Evolutionary conservation across 495 filamentous ascomycete genomes (phyloP).

Genomic region (Hypoxylon trugodes): DNA sequence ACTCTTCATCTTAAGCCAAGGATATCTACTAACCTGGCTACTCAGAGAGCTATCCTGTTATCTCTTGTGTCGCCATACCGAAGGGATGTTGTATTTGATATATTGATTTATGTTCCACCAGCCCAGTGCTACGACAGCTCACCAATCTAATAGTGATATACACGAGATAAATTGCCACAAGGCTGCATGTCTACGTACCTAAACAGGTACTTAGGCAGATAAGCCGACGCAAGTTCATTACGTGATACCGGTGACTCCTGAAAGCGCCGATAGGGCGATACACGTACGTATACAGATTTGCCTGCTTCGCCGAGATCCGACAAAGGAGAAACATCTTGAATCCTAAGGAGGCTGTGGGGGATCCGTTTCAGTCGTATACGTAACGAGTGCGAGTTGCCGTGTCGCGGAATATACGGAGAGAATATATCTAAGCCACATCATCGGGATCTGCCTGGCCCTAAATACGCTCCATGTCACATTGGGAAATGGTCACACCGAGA

Average conservation of each 20-base stretch:
- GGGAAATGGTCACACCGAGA: too few species aligned
- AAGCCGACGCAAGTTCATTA: conserved; percentile 3
- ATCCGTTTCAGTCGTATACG: not conserved
- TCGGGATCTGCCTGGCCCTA: conserved; percentile 12
- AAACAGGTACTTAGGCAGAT: not conserved
- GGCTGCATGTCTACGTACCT: too few species aligned
- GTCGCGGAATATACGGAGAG: conserved; percentile 1
- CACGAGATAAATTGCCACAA: conserved; percentile 3
- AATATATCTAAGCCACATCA: conserved; percentile 9
- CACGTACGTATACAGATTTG: conserved; percentile 1
- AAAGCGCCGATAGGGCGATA: not conserved
- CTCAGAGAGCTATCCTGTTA: too few species aligned
- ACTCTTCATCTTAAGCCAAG: not conserved
- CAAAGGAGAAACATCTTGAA: not conserved
- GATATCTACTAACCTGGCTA: not conserved
- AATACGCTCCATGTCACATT: too few species aligned
- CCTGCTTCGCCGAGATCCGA: conserved; percentile 8
- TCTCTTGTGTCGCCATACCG: not conserved
- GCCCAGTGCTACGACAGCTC: not conserved
- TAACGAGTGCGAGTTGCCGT: not conserved
- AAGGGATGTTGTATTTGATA: not conserved
- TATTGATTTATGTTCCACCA: not conserved
- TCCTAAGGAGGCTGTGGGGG: not conserved
- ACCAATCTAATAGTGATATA: not conserved
- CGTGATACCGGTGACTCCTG: not conserved